Conservation (phyloP, 2,329 filamentous ascomycete species). For the Aureobasidium sp. region DNA sequence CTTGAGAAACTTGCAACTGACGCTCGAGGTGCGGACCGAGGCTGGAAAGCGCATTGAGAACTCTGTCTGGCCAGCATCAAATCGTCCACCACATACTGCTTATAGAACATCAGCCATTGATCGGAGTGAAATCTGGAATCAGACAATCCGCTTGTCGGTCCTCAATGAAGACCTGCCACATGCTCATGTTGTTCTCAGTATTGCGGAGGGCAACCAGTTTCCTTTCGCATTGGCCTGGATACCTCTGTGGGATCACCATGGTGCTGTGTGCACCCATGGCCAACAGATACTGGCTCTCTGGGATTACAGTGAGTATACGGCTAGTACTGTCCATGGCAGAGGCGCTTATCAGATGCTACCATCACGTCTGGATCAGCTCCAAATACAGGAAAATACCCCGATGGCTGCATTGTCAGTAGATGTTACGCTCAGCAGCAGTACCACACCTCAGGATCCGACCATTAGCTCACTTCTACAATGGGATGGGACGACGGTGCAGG, state of each 20-base stretch:
- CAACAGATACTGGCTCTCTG: constrained; percentile 71
- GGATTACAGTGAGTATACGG: constrained; percentile 85
- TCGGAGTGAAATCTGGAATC: constrained; percentile 75
- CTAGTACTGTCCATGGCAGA: constrained; percentile 63
- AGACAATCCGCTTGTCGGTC: constrained; percentile 77
- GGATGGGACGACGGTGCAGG: constrained; percentile 42
- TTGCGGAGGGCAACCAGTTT: constrained; percentile 77
- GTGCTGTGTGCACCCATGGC: constrained; percentile 16
- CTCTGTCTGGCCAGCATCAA: constrained; percentile 82
- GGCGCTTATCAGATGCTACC: constrained; percentile 82
- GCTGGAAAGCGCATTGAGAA: constrained; percentile 77
- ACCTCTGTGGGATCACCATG: constrained; percentile 81
- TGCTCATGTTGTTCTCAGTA: constrained; percentile 80
- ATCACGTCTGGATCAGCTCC: constrained; percentile 40
- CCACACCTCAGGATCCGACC: constrained; percentile 54
- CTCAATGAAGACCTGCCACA: constrained; percentile 71
- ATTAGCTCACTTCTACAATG: constrained; percentile 79
- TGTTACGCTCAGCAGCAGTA: constrained; percentile 61
- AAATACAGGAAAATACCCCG: constrained; percentile 47
- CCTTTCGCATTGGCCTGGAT: constrained; percentile 91
- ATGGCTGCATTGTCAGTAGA: constrained; percentile 61
- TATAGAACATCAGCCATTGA: constrained; percentile 82
- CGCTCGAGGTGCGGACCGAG: constrained; percentile 74
- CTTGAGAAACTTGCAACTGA: constrained; percentile 75
- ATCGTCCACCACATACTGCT: constrained; percentile 67